These are phyloP conservation scores for Aureobasidium vineae DNA, from an alignment of 2,329 filamentous ascomycete genomes.

Conservation along the genomic window DNA sequence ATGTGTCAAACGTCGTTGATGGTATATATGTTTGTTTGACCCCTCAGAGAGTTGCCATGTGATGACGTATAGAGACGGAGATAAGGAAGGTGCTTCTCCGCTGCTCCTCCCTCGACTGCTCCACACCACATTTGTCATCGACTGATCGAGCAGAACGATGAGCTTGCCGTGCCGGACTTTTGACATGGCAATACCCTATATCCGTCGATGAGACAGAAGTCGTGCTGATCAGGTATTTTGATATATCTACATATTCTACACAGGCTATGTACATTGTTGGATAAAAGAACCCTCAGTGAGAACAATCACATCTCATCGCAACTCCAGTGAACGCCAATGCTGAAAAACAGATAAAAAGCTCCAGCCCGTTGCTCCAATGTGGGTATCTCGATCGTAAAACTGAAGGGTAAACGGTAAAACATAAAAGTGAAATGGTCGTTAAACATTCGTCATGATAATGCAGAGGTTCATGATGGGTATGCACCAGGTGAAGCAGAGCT, in stretches of 20 bases:
- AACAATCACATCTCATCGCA: neutral
- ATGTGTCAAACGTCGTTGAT: neutral
- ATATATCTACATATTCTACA: conserved; percentile 4
- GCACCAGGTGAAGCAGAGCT: neutral
- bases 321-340: conserved; percentile 14
- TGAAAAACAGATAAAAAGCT: conserved; percentile 4
- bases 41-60: neutral
- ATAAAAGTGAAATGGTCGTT: neutral
- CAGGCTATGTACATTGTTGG: conserved; percentile 8
- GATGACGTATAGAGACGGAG: neutral
- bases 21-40: neutral
- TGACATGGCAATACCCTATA: neutral
- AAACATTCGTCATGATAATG: conserved; percentile 11
- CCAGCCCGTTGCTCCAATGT: conserved; percentile 9
- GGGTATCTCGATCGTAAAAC: conserved; percentile 15
- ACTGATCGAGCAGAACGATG: neutral
- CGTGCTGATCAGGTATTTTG: neutral
- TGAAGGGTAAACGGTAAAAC: neutral
- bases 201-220: neutral
- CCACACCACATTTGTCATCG: conserved; percentile 12
- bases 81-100: neutral
- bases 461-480: neutral
- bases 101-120: neutral
- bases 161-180: neutral
- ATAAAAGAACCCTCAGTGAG: neutral